A percentile compares a stretch with the other conserved stretches of the same genome.
Evolutionary conservation across 495 filamentous ascomycete species (phyloP).

Genomic region (Aspergillus ostianus): DNA sequence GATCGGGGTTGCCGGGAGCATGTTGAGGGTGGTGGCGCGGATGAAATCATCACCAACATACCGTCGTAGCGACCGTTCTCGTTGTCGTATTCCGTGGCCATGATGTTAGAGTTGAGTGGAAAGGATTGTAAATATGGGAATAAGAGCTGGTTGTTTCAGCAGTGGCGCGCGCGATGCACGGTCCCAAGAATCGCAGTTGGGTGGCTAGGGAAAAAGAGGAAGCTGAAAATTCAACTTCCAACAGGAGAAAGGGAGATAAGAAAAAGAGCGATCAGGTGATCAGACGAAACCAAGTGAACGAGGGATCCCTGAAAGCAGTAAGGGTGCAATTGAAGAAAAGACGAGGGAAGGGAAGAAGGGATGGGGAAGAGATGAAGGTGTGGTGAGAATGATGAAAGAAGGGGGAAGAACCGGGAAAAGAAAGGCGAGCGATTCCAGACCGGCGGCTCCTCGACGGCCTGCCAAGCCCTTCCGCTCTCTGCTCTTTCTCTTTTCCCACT

Average conservation of each 20-base stretch:
- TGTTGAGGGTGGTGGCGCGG: slow-evolving; percentile 9
- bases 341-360: slow-evolving; percentile 14
- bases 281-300: not conserved
- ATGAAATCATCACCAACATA: slow-evolving; percentile 43
- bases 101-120: slow-evolving; percentile 25
- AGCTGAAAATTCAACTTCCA: slow-evolving; percentile 16
- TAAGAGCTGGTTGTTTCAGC: slow-evolving; percentile 11
- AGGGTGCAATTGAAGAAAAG: slow-evolving; percentile 11
- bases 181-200: not conserved
- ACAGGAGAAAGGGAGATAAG: slow-evolving; percentile 2
- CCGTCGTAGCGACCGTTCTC: slow-evolving; percentile 84
- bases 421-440: slow-evolving; percentile 18
- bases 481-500: not conserved
- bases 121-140: slow-evolving; percentile 17
- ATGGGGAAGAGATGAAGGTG: slow-evolving; percentile 1
- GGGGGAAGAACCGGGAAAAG: slow-evolving; percentile 10
- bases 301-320: not conserved
- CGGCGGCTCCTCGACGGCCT: slow-evolving; percentile 15
- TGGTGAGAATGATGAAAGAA: slow-evolving; percentile 5
- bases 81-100: slow-evolving; percentile 81
- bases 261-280: slow-evolving; percentile 3
- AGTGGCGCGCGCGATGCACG: slow-evolving; percentile 15
- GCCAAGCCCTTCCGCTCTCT: slow-evolving; percentile 4
- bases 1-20: slow-evolving; percentile 11
- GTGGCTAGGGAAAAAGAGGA: not conserved